These are phyloP conservation scores for Fomes fomentarius DNA, from an alignment of 1,284 basidiomycete species.

Conservation along the genomic window DNA sequence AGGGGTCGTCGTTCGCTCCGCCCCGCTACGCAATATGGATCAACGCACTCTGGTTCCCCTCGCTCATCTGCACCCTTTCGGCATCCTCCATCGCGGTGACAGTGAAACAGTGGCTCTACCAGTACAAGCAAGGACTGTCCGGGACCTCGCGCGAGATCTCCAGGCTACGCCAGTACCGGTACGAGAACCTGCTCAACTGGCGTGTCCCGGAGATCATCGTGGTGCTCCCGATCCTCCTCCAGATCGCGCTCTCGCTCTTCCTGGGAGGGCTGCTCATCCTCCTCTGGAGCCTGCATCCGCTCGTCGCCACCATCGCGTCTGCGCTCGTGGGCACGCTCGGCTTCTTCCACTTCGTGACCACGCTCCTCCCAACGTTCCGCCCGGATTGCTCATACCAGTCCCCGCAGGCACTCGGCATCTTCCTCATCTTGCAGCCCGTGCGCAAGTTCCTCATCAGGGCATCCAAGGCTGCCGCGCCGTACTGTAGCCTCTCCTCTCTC, in stretches of 20 bases:
- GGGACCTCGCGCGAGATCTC: slow-evolving; percentile 8
- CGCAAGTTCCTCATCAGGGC: slow-evolving; percentile 1
- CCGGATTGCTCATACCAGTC: slow-evolving; percentile 31
- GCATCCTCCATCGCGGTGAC: slow-evolving; percentile 17
- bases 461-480: slow-evolving; percentile 1
- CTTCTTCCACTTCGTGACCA: slow-evolving; percentile 22
- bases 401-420: slow-evolving; percentile 28
- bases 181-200: slow-evolving; percentile 15
- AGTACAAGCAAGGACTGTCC: slow-evolving; percentile 10
- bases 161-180: slow-evolving; percentile 15
- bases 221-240: slow-evolving; percentile 17
- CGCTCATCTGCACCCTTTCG: slow-evolving; percentile 15
- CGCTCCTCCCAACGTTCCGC: slow-evolving; percentile 26
- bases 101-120: slow-evolving; percentile 23
- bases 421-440: slow-evolving; percentile 1
- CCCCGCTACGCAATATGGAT: slow-evolving; percentile 16
- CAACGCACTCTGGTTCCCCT: slow-evolving; percentile 24
- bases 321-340: slow-evolving; percentile 20
- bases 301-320: slow-evolving; percentile 15
- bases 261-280: slow-evolving; percentile 18
- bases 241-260: slow-evolving; percentile 19
- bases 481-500: not conserved
- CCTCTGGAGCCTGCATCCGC: slow-evolving; percentile 10
- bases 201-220: slow-evolving; percentile 15
- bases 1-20: not conserved